Base-by-base conservation (phyloP, 805 yeast species). In the Lachancea quebecensis region DNA sequence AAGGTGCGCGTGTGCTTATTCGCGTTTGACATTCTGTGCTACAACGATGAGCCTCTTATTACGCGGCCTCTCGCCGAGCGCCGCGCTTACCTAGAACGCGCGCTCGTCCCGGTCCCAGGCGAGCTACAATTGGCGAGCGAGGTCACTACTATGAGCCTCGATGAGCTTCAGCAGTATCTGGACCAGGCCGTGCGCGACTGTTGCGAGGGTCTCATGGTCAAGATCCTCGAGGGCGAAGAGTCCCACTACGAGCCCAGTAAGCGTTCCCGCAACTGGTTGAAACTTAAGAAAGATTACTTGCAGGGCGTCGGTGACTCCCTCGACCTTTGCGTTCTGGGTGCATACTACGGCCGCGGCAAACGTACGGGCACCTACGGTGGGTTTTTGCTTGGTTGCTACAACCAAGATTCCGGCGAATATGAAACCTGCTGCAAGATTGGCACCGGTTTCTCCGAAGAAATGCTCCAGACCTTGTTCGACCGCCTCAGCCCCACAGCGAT, bases 391-490 rank as follows among this genome's bases (percentile, higher is more conserved):
- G 98, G 95, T 0, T 83, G 95, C 28, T 91, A 88, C 60, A 93
- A 93, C 58, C 81, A 80, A 45, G 96, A 91, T 47, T 77, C 88
- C 0, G 98, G 95, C 17, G 97, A 90, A 57, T 88, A 77, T 61
- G 98, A 93, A 64, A 85, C 97, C 0, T 83, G 95, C 35, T 93
- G 99, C 69, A 93, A 93, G 63, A 90, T 95, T 45, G 99, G 99
- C 39, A 93, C 99, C 0, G 99, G 99, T 0, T 93, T 93, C 59
- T 78, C 89, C 35, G 99, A 93, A 53, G 97, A 83, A 52, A 75
- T 81, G 57, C 71, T 93, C 46, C 78, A 78, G 31, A 66, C 66
- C 25, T 62, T 93, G 29, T 72, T 81, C 55, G 75, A 73, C 21
- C 71, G 71, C 40, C 71, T 93, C 47, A 78, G 81, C 35, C 82